A percentile compares a stretch with the other conserved stretches of the same genome.
These are phyloP conservation scores for Pythium dissimile DNA, from an alignment of 352 stramenopile species.

Conservation along the genomic window DNA sequence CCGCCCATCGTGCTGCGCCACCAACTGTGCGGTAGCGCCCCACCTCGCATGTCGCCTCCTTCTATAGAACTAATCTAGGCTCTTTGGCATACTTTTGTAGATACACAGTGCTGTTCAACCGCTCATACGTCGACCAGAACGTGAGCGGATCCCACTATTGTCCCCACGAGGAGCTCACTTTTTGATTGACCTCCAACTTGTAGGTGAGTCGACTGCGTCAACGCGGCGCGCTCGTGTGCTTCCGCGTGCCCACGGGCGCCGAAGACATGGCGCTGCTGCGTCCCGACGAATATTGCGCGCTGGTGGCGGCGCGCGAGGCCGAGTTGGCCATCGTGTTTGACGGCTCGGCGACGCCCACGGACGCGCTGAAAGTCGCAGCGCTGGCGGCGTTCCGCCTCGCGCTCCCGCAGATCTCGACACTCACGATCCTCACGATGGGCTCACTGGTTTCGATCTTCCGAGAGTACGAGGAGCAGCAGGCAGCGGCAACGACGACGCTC, in stretches of 20 bases:
- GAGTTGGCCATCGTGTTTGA: constrained; percentile 28
- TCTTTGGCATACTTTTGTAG: constrained; percentile 18
- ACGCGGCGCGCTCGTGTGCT: constrained; percentile 39
- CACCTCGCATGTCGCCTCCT: background rate
- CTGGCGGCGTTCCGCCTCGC: constrained; percentile 31
- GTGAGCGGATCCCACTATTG: constrained; percentile 20
- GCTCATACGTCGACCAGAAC: constrained; percentile 62
- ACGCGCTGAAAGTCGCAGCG: constrained; percentile 34
- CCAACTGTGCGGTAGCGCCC: constrained; percentile 37
- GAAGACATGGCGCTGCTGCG: constrained; percentile 39
- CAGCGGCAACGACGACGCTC: constrained; percentile 19
- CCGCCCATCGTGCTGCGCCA: constrained; percentile 48
- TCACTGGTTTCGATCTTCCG: constrained; percentile 18
- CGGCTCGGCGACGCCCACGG: background rate
- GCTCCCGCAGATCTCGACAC: constrained; percentile 27
- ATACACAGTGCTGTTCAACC: constrained; percentile 53
- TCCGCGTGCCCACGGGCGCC: constrained; percentile 40
- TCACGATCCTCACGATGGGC: constrained; percentile 31
- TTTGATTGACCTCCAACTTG: background rate
- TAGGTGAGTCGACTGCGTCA: constrained; percentile 46
- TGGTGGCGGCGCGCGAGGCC: background rate
- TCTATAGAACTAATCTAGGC: background rate
- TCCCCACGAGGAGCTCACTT: background rate
- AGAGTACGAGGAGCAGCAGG: background rate
- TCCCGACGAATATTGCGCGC: constrained; percentile 24